Percentiles rank a stretch among this genome's conserved stretches.
phyloP scores from a whole-genome alignment of 176 grass and related monocot species.

The Rhynchospora pubera region DNA sequence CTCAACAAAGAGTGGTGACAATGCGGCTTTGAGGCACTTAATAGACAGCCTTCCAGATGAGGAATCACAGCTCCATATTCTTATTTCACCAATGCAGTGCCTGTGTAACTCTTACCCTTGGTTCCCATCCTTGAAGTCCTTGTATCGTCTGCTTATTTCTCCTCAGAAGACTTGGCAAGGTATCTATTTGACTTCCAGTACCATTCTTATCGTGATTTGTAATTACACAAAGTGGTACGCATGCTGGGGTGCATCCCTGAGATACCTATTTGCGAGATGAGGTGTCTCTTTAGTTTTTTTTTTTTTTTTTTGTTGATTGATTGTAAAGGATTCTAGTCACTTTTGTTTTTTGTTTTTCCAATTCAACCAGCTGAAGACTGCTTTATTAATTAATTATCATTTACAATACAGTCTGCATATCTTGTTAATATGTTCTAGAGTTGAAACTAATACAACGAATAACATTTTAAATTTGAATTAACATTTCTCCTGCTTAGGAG shows the following conservation, averaged over 20 bases:
- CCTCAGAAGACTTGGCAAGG: conserved; percentile 63
- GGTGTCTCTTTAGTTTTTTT: background rate
- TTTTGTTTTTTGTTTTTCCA: background rate
- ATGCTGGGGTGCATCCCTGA: background rate
- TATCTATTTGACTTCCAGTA: conserved; percentile 4
- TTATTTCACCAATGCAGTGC: conserved; percentile 64
- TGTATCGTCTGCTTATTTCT: conserved; percentile 38
- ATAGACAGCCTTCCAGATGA: conserved; percentile 41
- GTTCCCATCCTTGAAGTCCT: conserved; percentile 46
- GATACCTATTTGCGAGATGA: background rate
- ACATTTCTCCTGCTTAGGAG: conserved; percentile 29
- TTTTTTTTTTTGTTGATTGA: background rate
- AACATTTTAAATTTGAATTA: background rate
- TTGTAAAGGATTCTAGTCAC: background rate
- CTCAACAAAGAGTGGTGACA: conserved; percentile 77
- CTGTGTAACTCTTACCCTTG: conserved; percentile 96
- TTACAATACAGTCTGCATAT: background rate
- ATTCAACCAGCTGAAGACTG: background rate
- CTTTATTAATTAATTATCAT: background rate
- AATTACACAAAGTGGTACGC: background rate
- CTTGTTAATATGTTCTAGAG: background rate
- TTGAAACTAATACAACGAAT: background rate
- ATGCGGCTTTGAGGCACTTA: conserved; percentile 59
- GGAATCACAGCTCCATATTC: conserved; percentile 48
- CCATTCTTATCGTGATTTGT: background rate